A percentile compares a stretch with the other conserved stretches of the same genome.
Evolutionary conservation across 1,139 yeast genomes (phyloP).

Genomic region (Yarrowia galli): DNA sequence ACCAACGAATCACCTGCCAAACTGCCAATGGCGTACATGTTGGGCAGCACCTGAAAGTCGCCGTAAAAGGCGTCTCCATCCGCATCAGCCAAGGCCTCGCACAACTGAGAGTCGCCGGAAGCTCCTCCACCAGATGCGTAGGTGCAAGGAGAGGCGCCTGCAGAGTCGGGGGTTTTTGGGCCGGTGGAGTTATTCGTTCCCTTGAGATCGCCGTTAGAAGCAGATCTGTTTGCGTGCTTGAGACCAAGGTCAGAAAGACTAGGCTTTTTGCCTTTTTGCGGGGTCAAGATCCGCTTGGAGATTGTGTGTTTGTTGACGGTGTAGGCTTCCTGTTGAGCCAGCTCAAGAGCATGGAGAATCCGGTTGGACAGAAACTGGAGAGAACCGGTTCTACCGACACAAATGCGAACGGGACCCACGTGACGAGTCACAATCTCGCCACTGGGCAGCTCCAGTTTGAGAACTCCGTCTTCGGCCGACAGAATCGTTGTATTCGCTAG

Average conservation of each 20-base stretch:
- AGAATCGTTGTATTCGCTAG: constrained; percentile 47
- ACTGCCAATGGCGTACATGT: constrained; percentile 48
- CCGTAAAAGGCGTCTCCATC: constrained; percentile 24
- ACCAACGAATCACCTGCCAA: constrained; percentile 50
- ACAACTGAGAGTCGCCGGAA: constrained; percentile 2
- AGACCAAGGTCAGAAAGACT: neutral
- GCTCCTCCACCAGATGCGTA: neutral
- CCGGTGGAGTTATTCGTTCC: no score
- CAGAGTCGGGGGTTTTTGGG: constrained; percentile 20
- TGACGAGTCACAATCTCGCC: constrained; percentile 41
- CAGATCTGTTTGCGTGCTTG: neutral
- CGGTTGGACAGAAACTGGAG: constrained; percentile 43
- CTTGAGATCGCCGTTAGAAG: constrained; percentile 1
- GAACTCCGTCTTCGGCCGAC: constrained; percentile 44
- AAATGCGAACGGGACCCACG: constrained; percentile 43
- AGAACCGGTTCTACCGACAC: constrained; percentile 49
- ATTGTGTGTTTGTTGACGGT: constrained; percentile 27
- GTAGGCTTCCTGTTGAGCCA: constrained; percentile 36
- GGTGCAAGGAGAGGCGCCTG: constrained; percentile 13
- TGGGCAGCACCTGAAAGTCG: constrained; percentile 42
- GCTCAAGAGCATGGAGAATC: neutral
- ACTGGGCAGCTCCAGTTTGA: constrained; percentile 42
- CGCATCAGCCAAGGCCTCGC: no score
- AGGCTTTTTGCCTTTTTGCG: neutral
- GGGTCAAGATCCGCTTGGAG: constrained; percentile 26